Percentiles rank a stretch among this genome's conserved stretches.
Evolutionary conservation across 305 asterid species (phyloP).

Genomic region (Striga hermonthica): DNA sequence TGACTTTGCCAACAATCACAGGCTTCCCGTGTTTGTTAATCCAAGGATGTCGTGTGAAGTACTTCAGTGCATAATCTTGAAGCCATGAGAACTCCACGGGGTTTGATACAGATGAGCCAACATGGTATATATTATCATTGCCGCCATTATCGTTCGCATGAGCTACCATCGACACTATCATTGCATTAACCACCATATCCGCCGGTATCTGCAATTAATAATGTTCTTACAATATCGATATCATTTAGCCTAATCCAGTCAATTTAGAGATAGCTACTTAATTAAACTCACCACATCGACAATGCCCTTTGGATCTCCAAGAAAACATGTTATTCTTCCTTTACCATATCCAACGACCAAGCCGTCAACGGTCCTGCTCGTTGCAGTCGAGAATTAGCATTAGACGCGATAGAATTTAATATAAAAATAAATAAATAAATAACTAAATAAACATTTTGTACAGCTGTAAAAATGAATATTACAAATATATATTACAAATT

Average conservation of each 20-base stretch:
- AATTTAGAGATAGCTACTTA: background rate
- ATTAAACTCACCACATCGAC: slow-evolving; percentile 54
- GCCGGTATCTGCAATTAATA: slow-evolving; percentile 63
- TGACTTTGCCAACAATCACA: slow-evolving; percentile 46
- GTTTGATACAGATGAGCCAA: slow-evolving; percentile 52
- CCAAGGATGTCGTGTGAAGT: slow-evolving; percentile 51
- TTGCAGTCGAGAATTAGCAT: background rate
- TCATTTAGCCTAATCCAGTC: background rate
- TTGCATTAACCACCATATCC: slow-evolving; percentile 89
- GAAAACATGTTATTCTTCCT: slow-evolving; percentile 61
- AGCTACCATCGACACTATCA: slow-evolving; percentile 66
- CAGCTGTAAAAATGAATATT: too few relatives aligned
- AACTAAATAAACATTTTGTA: too few relatives aligned
- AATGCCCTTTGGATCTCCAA: slow-evolving; percentile 52
- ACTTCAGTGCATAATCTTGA: slow-evolving; percentile 37
- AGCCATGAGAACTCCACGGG: slow-evolving; percentile 35
- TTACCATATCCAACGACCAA: slow-evolving; percentile 72
- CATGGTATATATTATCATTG: slow-evolving; percentile 41
- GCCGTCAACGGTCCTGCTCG: slow-evolving; percentile 79
- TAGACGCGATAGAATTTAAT: background rate
- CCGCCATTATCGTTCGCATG: slow-evolving; percentile 42
- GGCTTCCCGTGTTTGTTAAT: slow-evolving; percentile 50
- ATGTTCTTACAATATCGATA: background rate
- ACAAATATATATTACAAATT: too few relatives aligned
- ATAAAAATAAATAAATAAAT: too few relatives aligned